Evolutionary conservation across 2,329 filamentous ascomycete species (phyloP).

Genomic region (Aspergillus sp.): DNA sequence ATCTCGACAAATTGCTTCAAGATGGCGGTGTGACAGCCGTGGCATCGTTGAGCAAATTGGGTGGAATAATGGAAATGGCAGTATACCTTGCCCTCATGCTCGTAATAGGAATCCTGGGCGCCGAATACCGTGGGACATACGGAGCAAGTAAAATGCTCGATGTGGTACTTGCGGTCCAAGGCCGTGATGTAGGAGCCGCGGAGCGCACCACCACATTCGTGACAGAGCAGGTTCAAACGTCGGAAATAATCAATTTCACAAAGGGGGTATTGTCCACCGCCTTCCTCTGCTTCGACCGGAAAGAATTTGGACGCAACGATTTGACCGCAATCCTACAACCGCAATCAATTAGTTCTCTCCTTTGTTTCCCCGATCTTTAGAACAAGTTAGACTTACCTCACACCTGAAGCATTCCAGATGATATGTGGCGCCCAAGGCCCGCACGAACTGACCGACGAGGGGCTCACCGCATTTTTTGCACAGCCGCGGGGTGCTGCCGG

Average conservation of each 20-base stretch:
- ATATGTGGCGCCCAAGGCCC: conserved; percentile 85
- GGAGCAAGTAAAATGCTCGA: conserved; percentile 97
- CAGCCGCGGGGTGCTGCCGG: conserved; percentile 41
- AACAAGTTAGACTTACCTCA: conserved; percentile 54
- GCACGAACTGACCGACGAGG: conserved; percentile 90
- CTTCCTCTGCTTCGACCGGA: conserved; percentile 83
- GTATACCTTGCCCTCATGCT: conserved; percentile 92
- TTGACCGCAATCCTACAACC: conserved; percentile 76
- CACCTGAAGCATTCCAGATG: conserved; percentile 98
- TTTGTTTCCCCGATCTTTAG: not conserved
- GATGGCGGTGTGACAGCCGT: conserved; percentile 93
- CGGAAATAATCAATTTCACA: conserved; percentile 98
- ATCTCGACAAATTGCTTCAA: conserved; percentile 99
- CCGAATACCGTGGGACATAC: conserved; percentile 97
- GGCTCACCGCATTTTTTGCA: conserved; percentile 82
- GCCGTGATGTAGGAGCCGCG: conserved; percentile 97
- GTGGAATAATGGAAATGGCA: conserved; percentile 99
- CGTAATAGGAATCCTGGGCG: conserved; percentile 96
- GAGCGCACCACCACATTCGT: conserved; percentile 83
- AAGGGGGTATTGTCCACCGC: conserved; percentile 75
- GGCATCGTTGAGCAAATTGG: conserved; percentile 90
- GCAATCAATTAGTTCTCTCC: conserved; percentile 6
- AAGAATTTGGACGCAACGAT: conserved; percentile 99
- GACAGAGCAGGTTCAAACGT: conserved; percentile 80
- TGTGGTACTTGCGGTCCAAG: conserved; percentile 95